phyloP scores from a whole-genome alignment of 805 yeast species.

The Tetrapisispora namnaoensis region DNA sequence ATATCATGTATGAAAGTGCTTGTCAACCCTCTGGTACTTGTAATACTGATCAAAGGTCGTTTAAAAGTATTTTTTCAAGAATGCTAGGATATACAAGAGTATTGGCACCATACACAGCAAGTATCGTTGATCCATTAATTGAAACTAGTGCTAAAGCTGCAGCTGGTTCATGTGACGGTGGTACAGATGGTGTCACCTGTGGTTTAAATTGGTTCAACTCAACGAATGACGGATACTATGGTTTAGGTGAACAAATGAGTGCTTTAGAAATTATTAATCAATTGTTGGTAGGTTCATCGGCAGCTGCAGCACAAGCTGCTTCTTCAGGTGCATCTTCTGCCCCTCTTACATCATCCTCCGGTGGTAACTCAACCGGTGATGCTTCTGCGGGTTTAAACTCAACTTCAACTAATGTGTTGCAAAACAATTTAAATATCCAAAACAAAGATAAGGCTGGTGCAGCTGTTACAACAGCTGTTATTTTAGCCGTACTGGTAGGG shows the following conservation, averaged over 20 bases:
- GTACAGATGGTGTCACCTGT: slow-evolving; percentile 66
- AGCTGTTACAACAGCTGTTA: slow-evolving; percentile 72
- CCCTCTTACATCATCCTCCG: slow-evolving; percentile 43
- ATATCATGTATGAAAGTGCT: slow-evolving; percentile 50
- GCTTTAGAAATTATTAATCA: slow-evolving; percentile 57
- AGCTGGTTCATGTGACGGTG: slow-evolving; percentile 64
- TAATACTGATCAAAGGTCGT: slow-evolving; percentile 69
- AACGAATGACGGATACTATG: slow-evolving; percentile 56
- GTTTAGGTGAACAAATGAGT: slow-evolving; percentile 72
- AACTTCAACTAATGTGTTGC: slow-evolving; percentile 30
- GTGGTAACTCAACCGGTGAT: slow-evolving; percentile 50
- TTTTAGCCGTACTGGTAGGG: slow-evolving; percentile 49
- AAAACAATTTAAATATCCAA: slow-evolving; percentile 37
- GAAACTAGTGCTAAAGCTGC: slow-evolving; percentile 54
- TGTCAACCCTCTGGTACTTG: slow-evolving; percentile 45
- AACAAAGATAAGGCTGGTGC: slow-evolving; percentile 80
- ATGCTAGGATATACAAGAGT: slow-evolving; percentile 49
- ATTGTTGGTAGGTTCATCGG: slow-evolving; percentile 33
- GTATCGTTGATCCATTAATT: slow-evolving; percentile 34
- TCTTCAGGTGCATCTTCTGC: slow-evolving; percentile 17
- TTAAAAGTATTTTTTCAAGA: slow-evolving; percentile 60
- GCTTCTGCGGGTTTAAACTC: slow-evolving; percentile 42
- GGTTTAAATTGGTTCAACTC: slow-evolving; percentile 54
- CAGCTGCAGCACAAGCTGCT: neutral
- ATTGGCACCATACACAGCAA: slow-evolving; percentile 42